Conservation (phyloP, 345 rosid genomes). For the Moringa oleifera region DNA sequence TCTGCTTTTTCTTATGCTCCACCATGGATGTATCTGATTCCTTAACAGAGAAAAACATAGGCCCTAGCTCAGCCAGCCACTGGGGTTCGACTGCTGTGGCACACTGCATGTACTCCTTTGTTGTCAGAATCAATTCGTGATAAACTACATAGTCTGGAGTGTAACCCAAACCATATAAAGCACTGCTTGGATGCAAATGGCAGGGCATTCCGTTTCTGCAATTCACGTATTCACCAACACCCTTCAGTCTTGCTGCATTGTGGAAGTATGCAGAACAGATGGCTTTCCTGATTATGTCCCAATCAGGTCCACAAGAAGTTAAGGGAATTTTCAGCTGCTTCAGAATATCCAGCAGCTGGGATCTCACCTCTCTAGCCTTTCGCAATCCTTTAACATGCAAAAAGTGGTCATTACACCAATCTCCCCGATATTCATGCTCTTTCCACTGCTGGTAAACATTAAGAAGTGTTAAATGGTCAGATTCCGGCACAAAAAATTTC, state of each 20-base stretch:
- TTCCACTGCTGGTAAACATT: slow-evolving; percentile 96
- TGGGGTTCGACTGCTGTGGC: slow-evolving; percentile 93
- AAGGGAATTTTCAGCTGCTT: slow-evolving; percentile 77
- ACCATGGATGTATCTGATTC: slow-evolving; percentile 82
- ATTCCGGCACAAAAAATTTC: slow-evolving; percentile 86
- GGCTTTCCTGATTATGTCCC: slow-evolving; percentile 73
- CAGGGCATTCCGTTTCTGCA: slow-evolving; percentile 89
- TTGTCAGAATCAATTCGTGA: slow-evolving; percentile 81
- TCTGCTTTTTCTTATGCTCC: slow-evolving; percentile 90
- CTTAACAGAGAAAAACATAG: slow-evolving; percentile 94
- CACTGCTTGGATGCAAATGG: slow-evolving; percentile 93
- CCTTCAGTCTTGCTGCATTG: slow-evolving; percentile 82
- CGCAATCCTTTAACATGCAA: slow-evolving; percentile 78
- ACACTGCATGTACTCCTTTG: slow-evolving; percentile 98
- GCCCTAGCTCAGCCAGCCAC: slow-evolving; percentile 93
- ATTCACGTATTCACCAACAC: slow-evolving; percentile 94
- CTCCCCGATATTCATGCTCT: slow-evolving; percentile 87
- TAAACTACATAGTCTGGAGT: slow-evolving; percentile 87
- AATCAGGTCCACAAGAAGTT: slow-evolving; percentile 67
- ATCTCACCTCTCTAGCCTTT: slow-evolving; percentile 93
- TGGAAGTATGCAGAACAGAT: slow-evolving; percentile 97
- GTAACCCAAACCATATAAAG: slow-evolving; percentile 79
- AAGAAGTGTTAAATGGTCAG: slow-evolving; percentile 82
- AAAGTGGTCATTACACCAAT: slow-evolving; percentile 88
- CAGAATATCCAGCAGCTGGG: slow-evolving; percentile 90